Percentiles rank a stretch among this genome's conserved stretches.
phyloP scores from a whole-genome alignment of 2,329 filamentous ascomycete species.

The Fusarium sp. region DNA sequence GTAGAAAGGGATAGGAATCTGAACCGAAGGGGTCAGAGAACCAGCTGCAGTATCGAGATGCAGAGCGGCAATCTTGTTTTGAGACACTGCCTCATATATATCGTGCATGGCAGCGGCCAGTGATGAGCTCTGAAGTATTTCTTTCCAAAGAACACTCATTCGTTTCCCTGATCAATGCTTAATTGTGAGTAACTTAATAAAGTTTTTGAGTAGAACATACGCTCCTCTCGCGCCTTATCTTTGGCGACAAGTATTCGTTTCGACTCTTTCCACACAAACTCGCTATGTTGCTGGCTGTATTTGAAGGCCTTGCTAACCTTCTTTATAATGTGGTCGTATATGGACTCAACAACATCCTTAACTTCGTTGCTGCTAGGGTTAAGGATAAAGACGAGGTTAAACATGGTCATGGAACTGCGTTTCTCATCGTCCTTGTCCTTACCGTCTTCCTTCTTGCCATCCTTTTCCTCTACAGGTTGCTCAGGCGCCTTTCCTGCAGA shows the following conservation, averaged over 20 bases:
- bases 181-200: neutral
- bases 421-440: constrained; percentile 64
- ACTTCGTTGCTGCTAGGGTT: constrained; percentile 82
- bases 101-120: constrained; percentile 85
- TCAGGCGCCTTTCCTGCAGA: constrained; percentile 41
- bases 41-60: constrained; percentile 74
- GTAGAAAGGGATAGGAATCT: constrained; percentile 73
- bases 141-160: constrained; percentile 74
- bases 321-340: constrained; percentile 90
- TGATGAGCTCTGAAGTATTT: constrained; percentile 77
- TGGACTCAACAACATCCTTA: constrained; percentile 75
- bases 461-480: constrained; percentile 41
- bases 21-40: constrained; percentile 68
- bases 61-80: constrained; percentile 86
- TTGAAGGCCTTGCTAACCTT: constrained; percentile 93
- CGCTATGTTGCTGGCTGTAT: constrained; percentile 87
- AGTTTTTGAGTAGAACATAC: constrained; percentile 49
- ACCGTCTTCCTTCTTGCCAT: constrained; percentile 44
- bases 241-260: constrained; percentile 84
- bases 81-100: constrained; percentile 82
- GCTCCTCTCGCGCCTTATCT: constrained; percentile 79
- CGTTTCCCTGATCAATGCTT: constrained; percentile 57
- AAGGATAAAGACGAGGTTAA: constrained; percentile 94
- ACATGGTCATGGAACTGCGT: constrained; percentile 88
- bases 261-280: constrained; percentile 92